Base-by-base conservation (phyloP, 768 basidiomycete genomes). In the Cyclocybe cylindracea region DNA sequence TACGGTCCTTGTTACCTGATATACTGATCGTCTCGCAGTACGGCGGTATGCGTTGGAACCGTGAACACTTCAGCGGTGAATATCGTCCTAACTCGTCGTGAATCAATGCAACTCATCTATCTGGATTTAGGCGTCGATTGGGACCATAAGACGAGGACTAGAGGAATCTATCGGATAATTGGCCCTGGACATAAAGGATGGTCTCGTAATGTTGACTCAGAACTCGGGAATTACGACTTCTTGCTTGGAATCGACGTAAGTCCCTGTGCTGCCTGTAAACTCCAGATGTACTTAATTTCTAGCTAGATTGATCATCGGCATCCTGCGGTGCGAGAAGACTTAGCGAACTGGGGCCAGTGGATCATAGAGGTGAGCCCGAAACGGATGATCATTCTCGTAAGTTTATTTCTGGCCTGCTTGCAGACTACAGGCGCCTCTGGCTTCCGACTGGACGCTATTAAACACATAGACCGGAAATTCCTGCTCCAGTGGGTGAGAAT, bases 221-320 rank as follows among this genome's bases (percentile, higher is more conserved):
- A 96, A 66, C 78, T 87, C n/a, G 92, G 90, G 54, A 92, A 94
- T 66, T 92, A 90, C 64, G 91, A 93, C 59, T 93, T 86, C 65
- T 75, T 93, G 7, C 82, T 93, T 10, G 91, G 91, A 32, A 64
- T 76, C 19, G 84, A 91, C 68, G 89, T 89, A 53, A 56, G 78
- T 71, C 11, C 13, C 44, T 33, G 16, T 48, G 41, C 37, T 31
- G 38, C 16, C 19, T 33, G 35, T 41, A 10, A 19, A 11, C 5
- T 40, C 11, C 44, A 42, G 9, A 34, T n/a, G 41, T 53, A 39
- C 44, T 48, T 54, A 52, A 45, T 44, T 46, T 49, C 39, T 36
- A 33, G 18, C n/a, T 41, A 91, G 90, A 88, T 94, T 59, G 87
- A 94, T 66, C 86, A 92, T 66, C 78, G 85, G 16, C 89, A 96